Evolutionary conservation across 495 filamentous ascomycete species (phyloP).

Genomic region (Hypoxylon crocopeplum): DNA sequence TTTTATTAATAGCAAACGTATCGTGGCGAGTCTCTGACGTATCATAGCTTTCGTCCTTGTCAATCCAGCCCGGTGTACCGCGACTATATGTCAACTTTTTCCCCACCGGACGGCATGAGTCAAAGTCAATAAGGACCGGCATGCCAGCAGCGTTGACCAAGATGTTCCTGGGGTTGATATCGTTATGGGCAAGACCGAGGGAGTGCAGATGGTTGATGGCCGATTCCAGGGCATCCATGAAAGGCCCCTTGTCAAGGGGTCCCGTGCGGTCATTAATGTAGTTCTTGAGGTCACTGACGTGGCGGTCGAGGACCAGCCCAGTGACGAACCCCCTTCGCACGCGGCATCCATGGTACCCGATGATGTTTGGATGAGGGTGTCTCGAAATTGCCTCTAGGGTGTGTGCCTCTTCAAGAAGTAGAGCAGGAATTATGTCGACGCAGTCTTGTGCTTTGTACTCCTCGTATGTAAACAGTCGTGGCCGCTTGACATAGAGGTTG

Average conservation of each 20-base stretch:
- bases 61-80: constrained; percentile 39
- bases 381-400: constrained; percentile 15
- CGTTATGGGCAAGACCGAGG: constrained; percentile 48
- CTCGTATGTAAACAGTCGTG: constrained; percentile 17
- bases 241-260: constrained; percentile 13
- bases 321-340: constrained; percentile 5
- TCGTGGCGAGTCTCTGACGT: too few species aligned
- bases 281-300: constrained; percentile 7
- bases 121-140: constrained; percentile 48
- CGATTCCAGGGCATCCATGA: constrained; percentile 41
- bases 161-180: constrained; percentile 49
- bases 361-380: constrained; percentile 19
- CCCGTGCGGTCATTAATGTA: constrained; percentile 6
- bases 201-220: constrained; percentile 44
- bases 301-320: constrained; percentile 13
- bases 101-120: constrained; percentile 34
- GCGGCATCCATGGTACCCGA: constrained; percentile 14
- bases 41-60: too few species aligned
- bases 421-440: not conserved
- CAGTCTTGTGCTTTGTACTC: not conserved
- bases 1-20: too few species aligned
- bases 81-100: constrained; percentile 28
- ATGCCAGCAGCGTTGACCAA: constrained; percentile 38
- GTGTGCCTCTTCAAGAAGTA: constrained; percentile 14
- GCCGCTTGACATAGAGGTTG: constrained; percentile 21